Conservation (phyloP, 495 filamentous ascomycete species). For the Ramalina intermedia region DNA sequence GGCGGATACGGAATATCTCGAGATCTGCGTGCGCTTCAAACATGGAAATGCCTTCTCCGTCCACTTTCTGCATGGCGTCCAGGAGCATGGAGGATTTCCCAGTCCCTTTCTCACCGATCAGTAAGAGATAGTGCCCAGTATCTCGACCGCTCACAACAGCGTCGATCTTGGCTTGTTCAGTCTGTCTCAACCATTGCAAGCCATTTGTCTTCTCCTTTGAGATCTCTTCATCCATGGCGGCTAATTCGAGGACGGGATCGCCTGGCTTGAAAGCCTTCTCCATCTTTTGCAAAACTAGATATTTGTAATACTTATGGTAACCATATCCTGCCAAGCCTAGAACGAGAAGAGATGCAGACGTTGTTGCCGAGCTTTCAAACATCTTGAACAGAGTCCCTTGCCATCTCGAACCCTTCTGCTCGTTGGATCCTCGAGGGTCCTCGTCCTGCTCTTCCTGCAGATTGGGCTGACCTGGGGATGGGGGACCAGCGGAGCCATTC, state of each 20-base stretch:
- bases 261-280: conserved; percentile 85
- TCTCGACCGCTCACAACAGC: conserved; percentile 54
- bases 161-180: conserved; percentile 70
- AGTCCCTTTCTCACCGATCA: conserved; percentile 94
- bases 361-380: conserved; percentile 74
- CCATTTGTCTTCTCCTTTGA: conserved; percentile 24
- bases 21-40: conserved; percentile 91
- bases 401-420: conserved; percentile 14
- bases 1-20: conserved; percentile 82
- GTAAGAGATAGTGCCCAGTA: conserved; percentile 71
- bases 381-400: conserved; percentile 53
- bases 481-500: conserved; percentile 10
- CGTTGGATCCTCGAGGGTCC: neutral
- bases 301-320: conserved; percentile 83
- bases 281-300: conserved; percentile 76
- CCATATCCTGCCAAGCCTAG: conserved; percentile 67
- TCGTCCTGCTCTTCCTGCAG: conserved; percentile 1
- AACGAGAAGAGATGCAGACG: conserved; percentile 69
- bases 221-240: conserved; percentile 44
- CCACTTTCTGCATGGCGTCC: conserved; percentile 80
- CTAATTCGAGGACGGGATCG: conserved; percentile 80
- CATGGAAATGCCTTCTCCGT: conserved; percentile 78
- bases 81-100: conserved; percentile 94
- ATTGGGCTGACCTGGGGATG: conserved; percentile 3
- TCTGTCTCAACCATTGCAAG: conserved; percentile 63